phyloP scores from a whole-genome alignment of 73 alveolate genomes.

The Paramecium sexaurelia region DNA sequence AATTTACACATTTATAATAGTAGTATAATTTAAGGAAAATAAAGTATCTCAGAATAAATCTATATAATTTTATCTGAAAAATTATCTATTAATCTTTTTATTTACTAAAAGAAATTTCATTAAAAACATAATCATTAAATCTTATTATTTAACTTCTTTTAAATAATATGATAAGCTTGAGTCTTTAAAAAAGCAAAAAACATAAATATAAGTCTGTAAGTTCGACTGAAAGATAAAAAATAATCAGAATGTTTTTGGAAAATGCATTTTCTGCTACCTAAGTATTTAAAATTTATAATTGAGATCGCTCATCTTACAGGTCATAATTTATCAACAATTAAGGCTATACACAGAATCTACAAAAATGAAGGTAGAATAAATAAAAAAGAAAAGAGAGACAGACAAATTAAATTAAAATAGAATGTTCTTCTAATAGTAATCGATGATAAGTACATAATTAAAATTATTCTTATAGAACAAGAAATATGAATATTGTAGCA shows the following conservation, averaged over 20 bases:
- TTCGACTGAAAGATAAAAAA: neutral
- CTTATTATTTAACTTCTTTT: neutral
- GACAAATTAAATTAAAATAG: neutral
- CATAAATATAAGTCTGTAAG: neutral
- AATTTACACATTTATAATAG: neutral
- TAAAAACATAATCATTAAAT: neutral
- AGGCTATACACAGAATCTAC: slow-evolving; percentile 23
- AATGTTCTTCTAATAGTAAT: neutral
- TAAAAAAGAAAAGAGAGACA: slow-evolving; percentile 37
- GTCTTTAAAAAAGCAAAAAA: neutral
- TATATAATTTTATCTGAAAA: too few relatives aligned
- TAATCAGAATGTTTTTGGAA: neutral
- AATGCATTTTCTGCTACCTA: neutral
- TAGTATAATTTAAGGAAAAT: neutral
- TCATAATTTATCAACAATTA: slow-evolving; percentile 40
- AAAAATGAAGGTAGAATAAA: slow-evolving; percentile 31
- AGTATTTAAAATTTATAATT: neutral
- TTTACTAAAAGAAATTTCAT: neutral
- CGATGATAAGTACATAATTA: neutral
- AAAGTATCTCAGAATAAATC: neutral
- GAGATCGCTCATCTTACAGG: slow-evolving; percentile 25
- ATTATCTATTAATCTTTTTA: neutral
- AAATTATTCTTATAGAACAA: neutral
- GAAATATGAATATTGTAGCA: neutral
- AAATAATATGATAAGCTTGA: neutral